phyloP scores from a whole-genome alignment of 805 yeast genomes.

The Kodamaea nitidulidarum region DNA sequence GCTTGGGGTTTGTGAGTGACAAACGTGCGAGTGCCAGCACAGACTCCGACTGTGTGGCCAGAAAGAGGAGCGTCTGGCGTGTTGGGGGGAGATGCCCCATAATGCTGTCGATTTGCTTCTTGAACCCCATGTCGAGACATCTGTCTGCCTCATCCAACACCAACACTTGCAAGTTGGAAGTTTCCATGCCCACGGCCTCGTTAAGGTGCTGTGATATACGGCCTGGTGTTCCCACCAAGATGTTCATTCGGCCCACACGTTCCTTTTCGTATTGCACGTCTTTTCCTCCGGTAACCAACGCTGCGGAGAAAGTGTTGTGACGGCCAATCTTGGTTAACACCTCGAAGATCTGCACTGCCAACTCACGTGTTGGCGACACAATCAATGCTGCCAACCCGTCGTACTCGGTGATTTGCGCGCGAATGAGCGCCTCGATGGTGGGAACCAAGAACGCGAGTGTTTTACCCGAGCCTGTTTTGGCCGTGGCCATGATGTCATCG shows the following conservation, averaged over 20 bases:
- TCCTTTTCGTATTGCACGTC: constrained; percentile 79
- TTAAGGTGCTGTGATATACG: constrained; percentile 86
- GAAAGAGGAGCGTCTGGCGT: constrained; percentile 79
- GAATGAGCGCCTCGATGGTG: constrained; percentile 62
- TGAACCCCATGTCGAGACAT: constrained; percentile 91
- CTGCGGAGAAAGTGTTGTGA: constrained; percentile 74
- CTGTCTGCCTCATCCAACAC: constrained; percentile 92
- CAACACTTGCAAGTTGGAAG: constrained; percentile 68
- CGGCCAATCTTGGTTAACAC: constrained; percentile 80
- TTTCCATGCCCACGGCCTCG: constrained; percentile 77
- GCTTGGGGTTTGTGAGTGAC: constrained; percentile 59
- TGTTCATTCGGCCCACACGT: constrained; percentile 73
- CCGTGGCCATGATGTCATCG: constrained; percentile 79
- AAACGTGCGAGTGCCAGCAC: constrained; percentile 79
- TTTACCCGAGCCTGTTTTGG: constrained; percentile 88
- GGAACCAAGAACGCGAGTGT: constrained; percentile 86
- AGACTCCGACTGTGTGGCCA: constrained; percentile 86
- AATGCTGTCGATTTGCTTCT: constrained; percentile 75
- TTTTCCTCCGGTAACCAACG: constrained; percentile 90
- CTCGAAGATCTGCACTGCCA: constrained; percentile 88
- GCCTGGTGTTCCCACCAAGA: constrained; percentile 89
- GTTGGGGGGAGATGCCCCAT: constrained; percentile 71
- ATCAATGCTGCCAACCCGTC: constrained; percentile 90
- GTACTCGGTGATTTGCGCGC: constrained; percentile 69
- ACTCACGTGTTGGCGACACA: constrained; percentile 88